These are phyloP conservation scores for Alternaria postmessia DNA, from an alignment of 2,329 filamentous ascomycete genomes.

Conservation along the genomic window DNA sequence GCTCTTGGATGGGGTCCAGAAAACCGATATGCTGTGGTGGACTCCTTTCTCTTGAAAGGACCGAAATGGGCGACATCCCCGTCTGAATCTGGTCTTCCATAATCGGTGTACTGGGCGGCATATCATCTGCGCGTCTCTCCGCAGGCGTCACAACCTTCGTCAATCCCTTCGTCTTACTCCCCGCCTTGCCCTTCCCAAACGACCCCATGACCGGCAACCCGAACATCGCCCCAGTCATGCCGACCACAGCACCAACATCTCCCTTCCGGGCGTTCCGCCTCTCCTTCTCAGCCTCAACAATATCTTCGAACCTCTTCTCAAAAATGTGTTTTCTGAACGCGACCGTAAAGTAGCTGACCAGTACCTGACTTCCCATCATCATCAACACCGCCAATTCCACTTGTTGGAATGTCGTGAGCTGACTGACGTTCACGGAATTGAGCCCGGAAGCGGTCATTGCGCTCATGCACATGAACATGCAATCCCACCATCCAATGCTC, in stretches of 20 bases:
- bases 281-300: constrained; percentile 30
- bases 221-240: constrained; percentile 35
- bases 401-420: constrained; percentile 27
- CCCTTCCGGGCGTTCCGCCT: constrained; percentile 27
- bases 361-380: constrained; percentile 33
- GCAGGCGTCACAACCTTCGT: constrained; percentile 14
- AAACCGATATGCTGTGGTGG: constrained; percentile 30
- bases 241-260: constrained; percentile 26
- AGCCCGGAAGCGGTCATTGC: constrained; percentile 23
- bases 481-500: constrained; percentile 35
- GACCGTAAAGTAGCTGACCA: constrained; percentile 32
- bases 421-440: constrained; percentile 34
- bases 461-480: constrained; percentile 31
- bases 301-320: constrained; percentile 34
- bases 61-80: constrained; percentile 16
- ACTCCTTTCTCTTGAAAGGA: constrained; percentile 15
- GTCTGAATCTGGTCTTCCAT: constrained; percentile 6
- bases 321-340: constrained; percentile 34
- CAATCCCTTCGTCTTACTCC: constrained; percentile 12
- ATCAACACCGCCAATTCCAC: constrained; percentile 29
- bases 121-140: constrained; percentile 7
- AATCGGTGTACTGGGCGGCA: constrained; percentile 13
- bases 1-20: constrained; percentile 29
- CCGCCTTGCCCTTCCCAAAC: constrained; percentile 26
- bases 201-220: constrained; percentile 32